These are phyloP conservation scores for Entomortierella chlamydospora DNA, from an alignment of 192 early-diverging fungal genomes.

Conservation along the genomic window DNA sequence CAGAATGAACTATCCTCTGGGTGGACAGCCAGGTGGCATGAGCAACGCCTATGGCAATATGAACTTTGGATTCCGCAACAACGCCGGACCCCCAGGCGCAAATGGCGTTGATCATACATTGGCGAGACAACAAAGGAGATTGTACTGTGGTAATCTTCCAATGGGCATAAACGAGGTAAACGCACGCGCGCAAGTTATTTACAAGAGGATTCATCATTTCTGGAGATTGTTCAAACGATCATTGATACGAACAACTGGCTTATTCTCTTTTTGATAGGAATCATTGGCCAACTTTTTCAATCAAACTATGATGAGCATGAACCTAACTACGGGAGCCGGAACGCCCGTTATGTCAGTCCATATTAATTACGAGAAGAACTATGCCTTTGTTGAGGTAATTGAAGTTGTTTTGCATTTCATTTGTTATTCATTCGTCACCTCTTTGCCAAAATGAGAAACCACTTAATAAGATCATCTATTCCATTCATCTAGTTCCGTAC, in stretches of 20 bases:
- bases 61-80: constrained; percentile 57
- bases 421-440: too few relatives aligned
- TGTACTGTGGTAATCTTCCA: constrained; percentile 95
- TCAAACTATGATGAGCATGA: constrained; percentile 80
- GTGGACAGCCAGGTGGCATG: constrained; percentile 46
- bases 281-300: constrained; percentile 89
- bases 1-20: constrained; percentile 46
- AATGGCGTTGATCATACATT: constrained; percentile 66
- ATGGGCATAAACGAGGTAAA: constrained; percentile 77
- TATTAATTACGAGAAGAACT: constrained; percentile 94
- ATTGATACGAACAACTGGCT: not conserved
- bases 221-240: too few relatives aligned
- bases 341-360: constrained; percentile 82
- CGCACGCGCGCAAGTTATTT: too few relatives aligned
- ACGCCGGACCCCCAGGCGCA: constrained; percentile 53
- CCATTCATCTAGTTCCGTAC: constrained; percentile 81
- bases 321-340: constrained; percentile 76
- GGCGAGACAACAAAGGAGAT: constrained; percentile 82
- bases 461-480: too few relatives aligned
- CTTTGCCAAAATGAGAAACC: too few relatives aligned
- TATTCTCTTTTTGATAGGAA: constrained; percentile 53
- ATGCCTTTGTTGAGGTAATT: constrained; percentile 93
- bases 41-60: constrained; percentile 53
- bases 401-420: not conserved
- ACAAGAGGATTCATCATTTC: too few relatives aligned